Evolutionary conservation across 2,329 filamentous ascomycete genomes (phyloP), one percentile per base, ranked within the genome.

Genomic region (Diatrype stigma): DNA sequence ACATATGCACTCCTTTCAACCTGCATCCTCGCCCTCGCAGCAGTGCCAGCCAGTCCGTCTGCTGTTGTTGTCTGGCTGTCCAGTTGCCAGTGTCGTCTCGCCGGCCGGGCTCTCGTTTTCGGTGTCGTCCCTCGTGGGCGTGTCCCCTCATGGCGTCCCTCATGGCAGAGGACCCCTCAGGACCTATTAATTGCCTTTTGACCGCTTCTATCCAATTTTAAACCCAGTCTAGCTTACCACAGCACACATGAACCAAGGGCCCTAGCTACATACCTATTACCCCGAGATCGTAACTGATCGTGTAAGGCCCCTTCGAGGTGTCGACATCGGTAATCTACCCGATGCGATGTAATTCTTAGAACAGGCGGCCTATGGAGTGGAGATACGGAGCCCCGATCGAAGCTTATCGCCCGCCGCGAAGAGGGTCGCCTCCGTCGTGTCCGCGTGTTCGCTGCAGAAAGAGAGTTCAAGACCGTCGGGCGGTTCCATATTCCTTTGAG

Each of bases 1-100:
- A 50, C 45, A 54, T 55, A 67, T 71, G 68, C 69, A 70, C 66
- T 69, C 69, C 69, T 70, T 67, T 69, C 63, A 52, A 50, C 59
- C 65, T 70, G 69, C 70, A 71, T 66, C 56, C 21, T 12, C 26
- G 34, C 34, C 7, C 34, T 46, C 52, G 52, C 51, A 44, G n/a
- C n/a, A n/a, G n/a, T n/a, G n/a, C n/a, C n/a, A n/a, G n/a, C n/a
- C n/a, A n/a, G 55, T 51, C 55, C 23, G 49, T 52, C 28, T 55
- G 70, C 64, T 12, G n/a, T n/a, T n/a, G n/a, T 21, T 47, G 42
- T 26, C 32, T 37, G 22, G n/a, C 42, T 28, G 23, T 44, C 30
- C n/a, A 49, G 42, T 51, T 34, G 42, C 48, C 47, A 44, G 47
- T 38, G 23, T 45, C 47, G 47, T 46, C 30, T 26, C 23, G 32